Evolutionary conservation across 2,329 filamentous ascomycete species (phyloP), one percentile per base, ranked within the genome.

Genomic region (Xylariaceae sp.): DNA sequence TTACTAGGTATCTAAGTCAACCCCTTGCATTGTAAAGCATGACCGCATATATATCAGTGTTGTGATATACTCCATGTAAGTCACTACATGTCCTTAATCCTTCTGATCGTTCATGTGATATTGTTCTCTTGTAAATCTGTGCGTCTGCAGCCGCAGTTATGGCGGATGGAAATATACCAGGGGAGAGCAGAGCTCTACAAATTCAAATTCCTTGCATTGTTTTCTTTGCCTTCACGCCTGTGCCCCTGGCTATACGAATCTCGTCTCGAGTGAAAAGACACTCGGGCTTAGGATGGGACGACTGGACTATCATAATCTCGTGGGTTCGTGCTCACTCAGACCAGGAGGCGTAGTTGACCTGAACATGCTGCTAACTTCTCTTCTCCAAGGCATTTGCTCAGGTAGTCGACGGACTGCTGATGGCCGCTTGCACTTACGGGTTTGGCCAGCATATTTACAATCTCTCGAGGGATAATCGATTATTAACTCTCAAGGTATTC

Each of bases 161-260:
- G 66, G 65, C 62, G 20, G 66, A 67, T 29, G 70, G 69, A 23
- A 72, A 70, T 54, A 58, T 65, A 23, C 60, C 67, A 12, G 68
- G 66, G 14, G 69, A 72, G 44, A 76, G 67, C 62, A 75, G 77
- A 60, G 71, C 74, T 16, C 62, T 70, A 58, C 70, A 73, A 53
- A 74, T 78, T 37, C 66, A 70, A 20, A 64, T 70, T 16, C 74
- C 76, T 18, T 75, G 73, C 32, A 74, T 76, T 23, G 60, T 77
- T 41, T 79, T 80, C 66, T 77, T 78, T 49, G 62, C 71, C 47
- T 18, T 78, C 1, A 77, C 75, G 5, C 76, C 77, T 14, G 59
- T 77, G 1, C 75, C 79, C 47, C 62, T 79, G 2, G 58, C 53
- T 5, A 68, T 77, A 26, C 68, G 77, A 14, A 53, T 79, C 37